Base-by-base conservation (phyloP, 2,329 filamentous ascomycete genomes). In the Sporothrix variecibatus region DNA sequence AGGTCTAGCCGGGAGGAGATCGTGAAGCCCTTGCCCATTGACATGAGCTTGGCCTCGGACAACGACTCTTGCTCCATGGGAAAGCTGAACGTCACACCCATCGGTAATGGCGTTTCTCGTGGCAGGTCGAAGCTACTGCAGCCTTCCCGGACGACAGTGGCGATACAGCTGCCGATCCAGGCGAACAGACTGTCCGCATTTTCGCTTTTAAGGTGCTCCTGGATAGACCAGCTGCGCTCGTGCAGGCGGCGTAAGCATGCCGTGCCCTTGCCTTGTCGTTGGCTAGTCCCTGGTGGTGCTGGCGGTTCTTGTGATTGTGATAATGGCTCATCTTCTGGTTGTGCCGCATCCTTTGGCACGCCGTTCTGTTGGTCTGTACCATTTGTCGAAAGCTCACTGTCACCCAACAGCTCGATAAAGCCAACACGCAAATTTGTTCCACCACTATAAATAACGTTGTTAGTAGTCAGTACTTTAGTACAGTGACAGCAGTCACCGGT, bases 131-230 rank as follows among this genome's bases (percentile, higher is more conserved):
- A 83, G 17, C 79, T 78, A 4, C 84, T 78, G 75, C 86, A 85
- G 8, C 87, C 90, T 75, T 90, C 87, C 43, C 83, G 84, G 20
- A 95, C 90, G 3, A 95, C 92, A 75, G 92, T 86, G 17, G 92
- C 92, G 77, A 96, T 93, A 78, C 91, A 93, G 78, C 88, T 85
- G 34, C 93, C 93, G 77, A 96, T 93, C 93, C 93, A 96, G n/a
- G 87, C 83, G 81, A 96, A 96, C 1, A 95, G 84, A 74, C 91
- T 90, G 73, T 94, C 90, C 0, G 92, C 89, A 76, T 94, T 91
- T 77, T 94, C 90, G 81, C 88, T 89, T 79, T 94, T 94, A 76
- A 94, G 82, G 72, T 91, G 88, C 58, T 94, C 89, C 67, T 87
- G 88, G 78, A 95, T 95, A 8, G 92, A 89, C 92, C 92, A 94